These are phyloP conservation scores for Solanum sejunctum DNA, from an alignment of 257 asterid species.

Conservation along the genomic window DNA sequence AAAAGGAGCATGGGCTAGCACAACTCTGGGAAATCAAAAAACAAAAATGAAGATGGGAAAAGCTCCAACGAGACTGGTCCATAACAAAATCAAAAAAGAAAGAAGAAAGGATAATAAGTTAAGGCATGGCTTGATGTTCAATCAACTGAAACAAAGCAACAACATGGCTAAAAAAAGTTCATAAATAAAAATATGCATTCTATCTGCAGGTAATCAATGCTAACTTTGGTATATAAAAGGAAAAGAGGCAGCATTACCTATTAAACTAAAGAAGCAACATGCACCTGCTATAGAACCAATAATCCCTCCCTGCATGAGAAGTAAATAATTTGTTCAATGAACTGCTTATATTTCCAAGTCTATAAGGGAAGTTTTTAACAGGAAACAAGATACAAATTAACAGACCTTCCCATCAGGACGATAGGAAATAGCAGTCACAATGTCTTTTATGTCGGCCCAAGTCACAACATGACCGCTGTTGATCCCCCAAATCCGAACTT, in stretches of 20 bases:
- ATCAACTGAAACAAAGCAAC: neutral
- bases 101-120: neutral
- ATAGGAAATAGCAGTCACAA: slow-evolving; percentile 78
- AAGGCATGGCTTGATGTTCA: neutral
- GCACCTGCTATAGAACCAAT: slow-evolving; percentile 64
- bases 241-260: slow-evolving; percentile 33
- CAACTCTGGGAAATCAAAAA: neutral
- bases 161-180: neutral
- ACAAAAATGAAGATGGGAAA: neutral
- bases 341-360: neutral
- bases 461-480: slow-evolving; percentile 59
- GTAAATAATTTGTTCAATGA: neutral
- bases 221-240: neutral
- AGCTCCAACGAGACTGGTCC: neutral
- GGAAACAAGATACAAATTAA: neutral
- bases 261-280: slow-evolving; percentile 52
- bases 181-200: neutral
- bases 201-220: neutral
- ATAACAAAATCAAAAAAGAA: neutral
- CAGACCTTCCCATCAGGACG: slow-evolving; percentile 82
- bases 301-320: slow-evolving; percentile 53
- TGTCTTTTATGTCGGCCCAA: slow-evolving; percentile 76
- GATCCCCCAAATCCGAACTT: slow-evolving; percentile 77
- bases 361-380: neutral
- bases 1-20: neutral